Conservation (phyloP, 2,329 filamentous ascomycete genomes). For the Calonectria pseudoreteaudii region DNA sequence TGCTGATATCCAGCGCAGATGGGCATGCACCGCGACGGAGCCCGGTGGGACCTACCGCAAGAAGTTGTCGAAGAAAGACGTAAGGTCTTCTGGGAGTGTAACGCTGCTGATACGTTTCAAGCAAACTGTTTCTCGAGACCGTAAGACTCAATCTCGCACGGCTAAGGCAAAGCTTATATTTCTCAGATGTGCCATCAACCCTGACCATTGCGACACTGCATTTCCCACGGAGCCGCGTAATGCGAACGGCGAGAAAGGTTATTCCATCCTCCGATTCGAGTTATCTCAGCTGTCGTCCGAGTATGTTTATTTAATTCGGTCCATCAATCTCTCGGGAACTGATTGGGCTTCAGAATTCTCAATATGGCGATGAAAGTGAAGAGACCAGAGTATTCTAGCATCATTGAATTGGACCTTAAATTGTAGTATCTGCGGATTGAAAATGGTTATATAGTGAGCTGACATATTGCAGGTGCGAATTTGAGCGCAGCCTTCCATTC, state of each 20-base stretch:
- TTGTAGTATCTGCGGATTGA: background rate
- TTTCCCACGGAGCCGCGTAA: background rate
- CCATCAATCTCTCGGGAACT: background rate
- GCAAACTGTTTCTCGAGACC: background rate
- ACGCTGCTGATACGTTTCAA: background rate
- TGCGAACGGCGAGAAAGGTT: background rate
- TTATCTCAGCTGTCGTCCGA: background rate
- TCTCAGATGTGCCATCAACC: background rate
- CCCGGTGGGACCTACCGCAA: background rate
- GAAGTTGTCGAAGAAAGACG: background rate
- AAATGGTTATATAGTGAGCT: background rate
- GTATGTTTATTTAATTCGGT: background rate
- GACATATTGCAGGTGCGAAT: background rate
- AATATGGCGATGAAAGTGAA: background rate
- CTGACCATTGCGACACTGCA: background rate
- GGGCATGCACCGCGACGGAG: background rate
- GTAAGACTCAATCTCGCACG: background rate
- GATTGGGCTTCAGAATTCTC: background rate
- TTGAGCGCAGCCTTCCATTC: background rate
- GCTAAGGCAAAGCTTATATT: background rate
- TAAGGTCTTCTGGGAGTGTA: background rate
- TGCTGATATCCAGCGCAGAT: background rate
- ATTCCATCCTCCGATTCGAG: background rate
- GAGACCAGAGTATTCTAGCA: background rate
- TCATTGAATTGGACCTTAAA: background rate